Percentiles rank a stretch among this genome's conserved stretches.
phyloP scores from a whole-genome alignment of 306 rosid genomes.

The Acacia crassicarpa region DNA sequence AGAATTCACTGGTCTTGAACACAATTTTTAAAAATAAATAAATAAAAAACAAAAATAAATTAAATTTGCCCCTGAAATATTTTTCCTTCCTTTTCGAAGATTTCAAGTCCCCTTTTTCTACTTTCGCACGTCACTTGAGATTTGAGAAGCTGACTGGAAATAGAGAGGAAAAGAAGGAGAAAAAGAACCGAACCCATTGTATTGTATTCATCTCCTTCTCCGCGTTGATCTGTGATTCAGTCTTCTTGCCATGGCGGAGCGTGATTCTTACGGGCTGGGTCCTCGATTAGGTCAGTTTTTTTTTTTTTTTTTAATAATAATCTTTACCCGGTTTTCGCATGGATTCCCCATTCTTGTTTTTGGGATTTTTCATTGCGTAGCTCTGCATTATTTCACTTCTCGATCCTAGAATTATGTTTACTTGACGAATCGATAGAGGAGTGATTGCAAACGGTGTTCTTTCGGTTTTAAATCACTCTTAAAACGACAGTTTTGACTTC shows the following conservation, averaged over 20 bases:
- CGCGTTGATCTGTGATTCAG: slow-evolving; percentile 28
- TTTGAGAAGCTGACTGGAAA: slow-evolving; percentile 47
- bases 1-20: background rate
- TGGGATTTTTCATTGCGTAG: background rate
- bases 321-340: background rate
- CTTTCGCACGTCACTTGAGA: slow-evolving; percentile 39
- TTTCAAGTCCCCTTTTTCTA: background rate
- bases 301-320: too few species aligned
- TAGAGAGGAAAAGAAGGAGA: background rate
- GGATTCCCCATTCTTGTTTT: slow-evolving; percentile 7
- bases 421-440: background rate
- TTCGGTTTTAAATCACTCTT: background rate
- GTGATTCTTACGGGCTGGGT: slow-evolving; percentile 49
- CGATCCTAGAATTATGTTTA: background rate
- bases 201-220: background rate
- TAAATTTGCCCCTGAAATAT: background rate
- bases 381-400: background rate
- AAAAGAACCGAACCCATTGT: background rate
- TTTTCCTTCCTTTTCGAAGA: background rate
- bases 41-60: background rate
- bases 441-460: background rate
- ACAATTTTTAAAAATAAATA: background rate
- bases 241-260: slow-evolving; percentile 65
- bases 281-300: slow-evolving; percentile 74
- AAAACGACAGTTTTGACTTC: background rate